Evolutionary conservation across 352 stramenopile genomes (phyloP).

Genomic region (Globisporangium emineosum): DNA sequence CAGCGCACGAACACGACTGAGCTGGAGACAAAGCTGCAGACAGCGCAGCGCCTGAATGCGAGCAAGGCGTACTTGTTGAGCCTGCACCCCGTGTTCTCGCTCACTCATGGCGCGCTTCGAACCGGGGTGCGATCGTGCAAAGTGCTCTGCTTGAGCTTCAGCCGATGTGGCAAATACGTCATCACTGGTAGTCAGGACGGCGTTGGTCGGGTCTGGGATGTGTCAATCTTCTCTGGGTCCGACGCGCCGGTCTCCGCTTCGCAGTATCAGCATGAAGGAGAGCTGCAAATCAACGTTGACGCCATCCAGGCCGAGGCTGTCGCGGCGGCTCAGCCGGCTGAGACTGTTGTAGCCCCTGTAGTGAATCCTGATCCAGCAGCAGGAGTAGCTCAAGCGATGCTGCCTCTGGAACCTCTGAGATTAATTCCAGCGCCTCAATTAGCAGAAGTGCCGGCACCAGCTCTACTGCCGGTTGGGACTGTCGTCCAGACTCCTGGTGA

Average conservation of each 20-base stretch:
- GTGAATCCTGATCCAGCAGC: neutral
- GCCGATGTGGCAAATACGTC: slow-evolving; percentile 85
- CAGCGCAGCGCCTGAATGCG: slow-evolving; percentile 62
- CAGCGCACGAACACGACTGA: slow-evolving; percentile 21
- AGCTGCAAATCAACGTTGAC: slow-evolving; percentile 22
- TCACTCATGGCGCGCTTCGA: slow-evolving; percentile 52
- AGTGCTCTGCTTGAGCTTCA: slow-evolving; percentile 68
- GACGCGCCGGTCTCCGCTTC: slow-evolving; percentile 46
- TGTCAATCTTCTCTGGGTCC: slow-evolving; percentile 46
- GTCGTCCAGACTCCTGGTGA: slow-evolving; percentile 11
- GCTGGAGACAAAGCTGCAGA: slow-evolving; percentile 74
- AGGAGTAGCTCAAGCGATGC: neutral
- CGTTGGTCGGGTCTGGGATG: slow-evolving; percentile 89
- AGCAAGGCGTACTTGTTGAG: slow-evolving; percentile 80
- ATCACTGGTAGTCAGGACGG: slow-evolving; percentile 93
- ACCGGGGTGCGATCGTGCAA: slow-evolving; percentile 63
- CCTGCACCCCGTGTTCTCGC: slow-evolving; percentile 73
- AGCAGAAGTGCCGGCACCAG: neutral
- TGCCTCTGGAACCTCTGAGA: neutral
- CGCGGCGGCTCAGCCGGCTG: neutral
- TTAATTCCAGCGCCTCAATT: neutral
- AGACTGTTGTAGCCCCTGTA: neutral
- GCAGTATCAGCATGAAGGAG: slow-evolving; percentile 48
- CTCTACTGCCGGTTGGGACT: slow-evolving; percentile 23
- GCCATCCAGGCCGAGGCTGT: neutral